phyloP scores from a whole-genome alignment of 306 rosid genomes.

The Vigna hirtella region DNA sequence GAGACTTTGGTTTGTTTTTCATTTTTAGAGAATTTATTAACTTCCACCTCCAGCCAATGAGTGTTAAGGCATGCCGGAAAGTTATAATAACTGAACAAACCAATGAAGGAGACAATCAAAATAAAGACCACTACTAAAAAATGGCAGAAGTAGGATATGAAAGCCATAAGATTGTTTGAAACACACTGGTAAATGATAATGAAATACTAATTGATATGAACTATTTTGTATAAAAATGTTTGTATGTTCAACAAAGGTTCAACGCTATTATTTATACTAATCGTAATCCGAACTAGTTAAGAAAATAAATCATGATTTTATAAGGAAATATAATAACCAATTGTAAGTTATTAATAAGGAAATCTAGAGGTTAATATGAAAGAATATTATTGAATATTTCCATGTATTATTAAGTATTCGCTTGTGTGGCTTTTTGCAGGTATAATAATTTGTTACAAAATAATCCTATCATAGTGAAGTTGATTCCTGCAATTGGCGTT shows the following conservation, averaged over 20 bases:
- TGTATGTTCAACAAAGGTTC: not conserved
- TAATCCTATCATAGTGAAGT: conserved; percentile 63
- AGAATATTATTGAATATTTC: not conserved
- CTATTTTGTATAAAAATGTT: not conserved
- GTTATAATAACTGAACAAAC: too few relatives aligned
- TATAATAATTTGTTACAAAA: conserved; percentile 64
- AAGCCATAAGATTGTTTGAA: too few relatives aligned
- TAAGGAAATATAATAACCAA: not conserved
- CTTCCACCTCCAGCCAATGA: too few relatives aligned
- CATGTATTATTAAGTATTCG: conserved; percentile 6
- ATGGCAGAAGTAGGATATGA: too few relatives aligned
- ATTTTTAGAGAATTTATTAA: too few relatives aligned
- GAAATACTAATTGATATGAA: not conserved
- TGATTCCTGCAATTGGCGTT: conserved; percentile 72
- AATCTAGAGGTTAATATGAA: not conserved
- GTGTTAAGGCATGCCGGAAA: too few relatives aligned
- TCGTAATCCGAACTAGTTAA: not conserved
- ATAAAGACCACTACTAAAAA: too few relatives aligned
- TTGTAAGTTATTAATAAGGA: not conserved
- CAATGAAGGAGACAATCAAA: too few relatives aligned
- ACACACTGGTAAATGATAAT: not conserved
- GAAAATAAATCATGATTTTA: not conserved
- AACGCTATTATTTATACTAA: not conserved
- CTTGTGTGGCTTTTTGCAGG: conserved; percentile 58
- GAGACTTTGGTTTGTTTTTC: too few relatives aligned